Evolutionary conservation across 495 filamentous ascomycete species (phyloP).

Genomic region (Tuber brumale): DNA sequence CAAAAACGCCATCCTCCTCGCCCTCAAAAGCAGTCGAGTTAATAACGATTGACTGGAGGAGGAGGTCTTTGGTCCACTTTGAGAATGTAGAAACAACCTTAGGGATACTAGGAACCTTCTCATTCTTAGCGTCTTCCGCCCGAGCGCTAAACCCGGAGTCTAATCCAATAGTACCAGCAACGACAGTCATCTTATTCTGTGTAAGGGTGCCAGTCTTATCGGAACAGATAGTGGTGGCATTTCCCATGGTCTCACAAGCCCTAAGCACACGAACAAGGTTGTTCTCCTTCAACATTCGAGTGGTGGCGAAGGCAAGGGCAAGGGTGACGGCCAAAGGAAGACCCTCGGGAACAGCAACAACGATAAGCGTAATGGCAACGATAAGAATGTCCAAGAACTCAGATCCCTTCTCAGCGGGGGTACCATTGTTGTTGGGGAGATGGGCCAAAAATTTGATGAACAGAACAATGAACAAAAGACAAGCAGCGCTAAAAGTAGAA

Average conservation of each 20-base stretch:
- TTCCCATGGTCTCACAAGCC: conserved; percentile 98
- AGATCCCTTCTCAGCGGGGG: conserved; percentile 72
- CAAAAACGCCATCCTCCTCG: conserved; percentile 61
- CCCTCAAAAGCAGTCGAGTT: conserved; percentile 90
- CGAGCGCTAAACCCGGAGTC: conserved; percentile 62
- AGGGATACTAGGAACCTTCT: conserved; percentile 47
- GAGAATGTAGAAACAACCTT: conserved; percentile 58
- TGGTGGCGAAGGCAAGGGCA: conserved; percentile 89
- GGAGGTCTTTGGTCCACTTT: conserved; percentile 53
- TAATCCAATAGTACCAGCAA: conserved; percentile 68
- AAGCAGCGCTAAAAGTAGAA: conserved; percentile 56
- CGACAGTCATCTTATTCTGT: conserved; percentile 85
- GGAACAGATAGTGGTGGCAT: conserved; percentile 91
- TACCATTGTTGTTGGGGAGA: conserved; percentile 51
- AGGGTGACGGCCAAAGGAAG: conserved; percentile 88
- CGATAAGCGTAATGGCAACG: conserved; percentile 87
- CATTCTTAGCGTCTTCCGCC: conserved; percentile 38
- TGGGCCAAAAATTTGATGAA: conserved; percentile 81
- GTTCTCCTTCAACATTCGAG: conserved; percentile 89
- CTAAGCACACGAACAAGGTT: conserved; percentile 85
- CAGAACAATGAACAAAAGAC: conserved; percentile 81
- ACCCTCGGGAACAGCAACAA: conserved; percentile 92
- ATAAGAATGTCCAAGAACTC: conserved; percentile 89
- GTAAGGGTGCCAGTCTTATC: conserved; percentile 97
- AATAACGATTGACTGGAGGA: conserved; percentile 68